Evolutionary conservation across 2,329 filamentous ascomycete genomes (phyloP).

Genomic region (Alternaria alternata): DNA sequence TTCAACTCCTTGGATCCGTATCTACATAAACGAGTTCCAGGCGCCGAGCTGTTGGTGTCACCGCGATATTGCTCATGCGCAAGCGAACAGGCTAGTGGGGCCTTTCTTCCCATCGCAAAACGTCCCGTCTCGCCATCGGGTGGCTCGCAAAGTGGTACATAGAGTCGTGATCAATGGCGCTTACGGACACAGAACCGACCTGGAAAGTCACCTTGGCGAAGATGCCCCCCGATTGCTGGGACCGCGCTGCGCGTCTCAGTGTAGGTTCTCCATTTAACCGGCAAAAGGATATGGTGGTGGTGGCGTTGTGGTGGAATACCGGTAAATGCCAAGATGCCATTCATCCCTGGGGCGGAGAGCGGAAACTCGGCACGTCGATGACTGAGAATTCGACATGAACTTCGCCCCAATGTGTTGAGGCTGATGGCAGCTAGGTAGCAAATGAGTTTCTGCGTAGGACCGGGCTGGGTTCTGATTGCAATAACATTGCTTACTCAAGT

Average conservation of each 20-base stretch:
- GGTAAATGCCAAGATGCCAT: background rate
- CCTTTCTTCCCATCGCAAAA: background rate
- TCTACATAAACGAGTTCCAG: background rate
- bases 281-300: background rate
- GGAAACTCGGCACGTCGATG: background rate
- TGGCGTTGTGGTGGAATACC: background rate
- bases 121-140: background rate
- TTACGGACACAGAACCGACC: background rate
- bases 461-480: background rate
- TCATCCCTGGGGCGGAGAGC: background rate
- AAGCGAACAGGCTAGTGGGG: constrained; percentile 1
- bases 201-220: background rate
- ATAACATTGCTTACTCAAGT: background rate
- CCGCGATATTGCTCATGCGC: background rate
- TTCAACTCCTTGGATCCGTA: background rate
- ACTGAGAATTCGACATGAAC: background rate
- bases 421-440: background rate
- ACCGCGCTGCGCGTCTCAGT: background rate
- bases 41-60: constrained; percentile 3
- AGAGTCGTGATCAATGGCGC: background rate
- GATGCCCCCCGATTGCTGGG: background rate
- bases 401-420: background rate
- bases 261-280: background rate
- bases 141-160: background rate
- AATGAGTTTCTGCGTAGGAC: no score